Conservation (phyloP, 2,329 filamentous ascomycete species). For the Chrysoporthe deuterocubensis region DNA sequence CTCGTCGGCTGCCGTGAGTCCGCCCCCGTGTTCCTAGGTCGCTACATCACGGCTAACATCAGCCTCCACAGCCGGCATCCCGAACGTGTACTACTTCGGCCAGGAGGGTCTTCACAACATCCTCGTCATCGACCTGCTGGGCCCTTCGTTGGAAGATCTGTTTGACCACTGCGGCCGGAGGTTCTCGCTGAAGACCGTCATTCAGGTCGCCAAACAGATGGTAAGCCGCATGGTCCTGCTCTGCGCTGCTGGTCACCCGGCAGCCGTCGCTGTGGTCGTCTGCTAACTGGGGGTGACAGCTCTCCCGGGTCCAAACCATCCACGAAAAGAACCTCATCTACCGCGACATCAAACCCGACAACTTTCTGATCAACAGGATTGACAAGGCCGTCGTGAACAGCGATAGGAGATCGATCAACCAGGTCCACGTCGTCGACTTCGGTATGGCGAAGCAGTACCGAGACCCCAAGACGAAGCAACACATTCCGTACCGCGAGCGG, state of each 20-base stretch:
- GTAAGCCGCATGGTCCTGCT: slow-evolving; percentile 48
- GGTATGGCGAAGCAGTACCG: slow-evolving; percentile 99
- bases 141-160: slow-evolving; percentile 91
- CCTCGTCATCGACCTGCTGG: slow-evolving; percentile 94
- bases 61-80: slow-evolving; percentile 77
- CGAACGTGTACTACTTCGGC: slow-evolving; percentile 99
- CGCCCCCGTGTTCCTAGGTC: background rate
- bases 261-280: slow-evolving; percentile 12
- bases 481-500: slow-evolving; percentile 95
- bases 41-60: background rate
- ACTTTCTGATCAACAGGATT: slow-evolving; percentile 94
- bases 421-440: slow-evolving; percentile 98
- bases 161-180: slow-evolving; percentile 97
- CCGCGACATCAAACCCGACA: slow-evolving; percentile 98
- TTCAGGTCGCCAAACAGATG: slow-evolving; percentile 99
- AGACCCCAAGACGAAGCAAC: slow-evolving; percentile 98
- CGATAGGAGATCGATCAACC: slow-evolving; percentile 64
- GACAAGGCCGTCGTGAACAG: slow-evolving; percentile 68
- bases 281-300: slow-evolving; percentile 50
- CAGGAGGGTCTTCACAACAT: slow-evolving; percentile 99
- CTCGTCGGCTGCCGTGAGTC: slow-evolving; percentile 97
- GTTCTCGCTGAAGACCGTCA: slow-evolving; percentile 96
- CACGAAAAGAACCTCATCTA: slow-evolving; percentile 99
- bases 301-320: slow-evolving; percentile 89
- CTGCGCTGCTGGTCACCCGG: background rate